Percentiles rank a stretch among this genome's conserved stretches.
These are phyloP conservation scores for Russula vinacea DNA, from an alignment of 768 basidiomycete genomes.

Conservation along the genomic window DNA sequence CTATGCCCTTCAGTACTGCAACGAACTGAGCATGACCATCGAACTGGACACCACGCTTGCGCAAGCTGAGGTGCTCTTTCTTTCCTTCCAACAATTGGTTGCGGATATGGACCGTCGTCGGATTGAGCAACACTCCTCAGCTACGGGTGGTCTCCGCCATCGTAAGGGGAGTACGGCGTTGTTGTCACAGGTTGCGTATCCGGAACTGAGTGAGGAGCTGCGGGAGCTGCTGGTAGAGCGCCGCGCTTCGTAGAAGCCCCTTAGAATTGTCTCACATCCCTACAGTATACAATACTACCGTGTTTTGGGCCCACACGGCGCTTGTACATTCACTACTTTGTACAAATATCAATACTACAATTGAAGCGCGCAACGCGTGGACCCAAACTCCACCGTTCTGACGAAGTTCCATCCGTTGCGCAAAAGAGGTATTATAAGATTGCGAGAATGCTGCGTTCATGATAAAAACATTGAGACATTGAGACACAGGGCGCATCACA, in stretches of 20 bases:
- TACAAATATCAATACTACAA: no score
- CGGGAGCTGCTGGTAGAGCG: slow-evolving; percentile 23
- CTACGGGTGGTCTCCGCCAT: slow-evolving; percentile 37
- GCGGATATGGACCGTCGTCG: slow-evolving; percentile 83
- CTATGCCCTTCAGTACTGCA: slow-evolving; percentile 67
- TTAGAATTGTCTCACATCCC: neutral
- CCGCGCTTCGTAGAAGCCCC: slow-evolving; percentile 7
- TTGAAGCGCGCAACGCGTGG: no score
- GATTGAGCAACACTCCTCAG: slow-evolving; percentile 48
- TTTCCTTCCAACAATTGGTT: slow-evolving; percentile 85
- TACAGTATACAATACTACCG: no score
- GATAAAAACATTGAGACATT: no score
- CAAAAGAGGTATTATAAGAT: no score
- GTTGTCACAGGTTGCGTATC: slow-evolving; percentile 6
- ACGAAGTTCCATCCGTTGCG: no score
- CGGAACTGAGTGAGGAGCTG: slow-evolving; percentile 28
- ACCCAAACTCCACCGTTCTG: no score
- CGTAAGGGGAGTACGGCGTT: slow-evolving; percentile 30
- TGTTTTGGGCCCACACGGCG: no score
- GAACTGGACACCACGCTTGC: slow-evolving; percentile 94
- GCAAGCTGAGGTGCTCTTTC: slow-evolving; percentile 95
- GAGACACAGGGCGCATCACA: no score
- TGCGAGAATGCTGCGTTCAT: no score
- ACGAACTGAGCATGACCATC: slow-evolving; percentile 93
- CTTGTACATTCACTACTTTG: no score